These are phyloP conservation scores for Talaromyces liani DNA, from an alignment of 495 filamentous ascomycete genomes.

Conservation along the genomic window DNA sequence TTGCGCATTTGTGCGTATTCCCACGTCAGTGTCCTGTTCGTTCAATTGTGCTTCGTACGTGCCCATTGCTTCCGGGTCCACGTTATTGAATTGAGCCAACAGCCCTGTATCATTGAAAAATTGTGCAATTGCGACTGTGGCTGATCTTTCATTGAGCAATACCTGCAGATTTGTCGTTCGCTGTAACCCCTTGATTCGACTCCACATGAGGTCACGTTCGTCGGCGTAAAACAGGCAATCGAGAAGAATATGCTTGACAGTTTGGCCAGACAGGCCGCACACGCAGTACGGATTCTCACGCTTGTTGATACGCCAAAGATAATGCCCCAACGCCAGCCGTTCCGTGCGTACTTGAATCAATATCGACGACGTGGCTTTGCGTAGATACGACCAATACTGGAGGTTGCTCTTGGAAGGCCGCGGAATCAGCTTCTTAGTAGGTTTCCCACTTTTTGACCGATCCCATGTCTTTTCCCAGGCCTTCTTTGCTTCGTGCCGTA, in stretches of 20 bases:
- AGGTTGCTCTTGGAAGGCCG: neutral
- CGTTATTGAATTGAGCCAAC: conserved; percentile 18
- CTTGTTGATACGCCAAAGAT: conserved; percentile 23
- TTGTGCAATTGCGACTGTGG: conserved; percentile 22
- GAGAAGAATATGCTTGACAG: conserved; percentile 19
- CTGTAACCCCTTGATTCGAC: conserved; percentile 16
- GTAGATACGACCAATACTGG: conserved; percentile 10
- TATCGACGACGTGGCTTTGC: conserved; percentile 20
- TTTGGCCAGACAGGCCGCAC: too few species aligned
- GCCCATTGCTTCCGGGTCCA: neutral
- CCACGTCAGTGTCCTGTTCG: neutral
- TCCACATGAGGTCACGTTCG: neutral
- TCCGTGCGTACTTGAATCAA: conserved; percentile 24
- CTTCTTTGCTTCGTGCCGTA: too few species aligned
- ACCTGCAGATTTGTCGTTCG: conserved; percentile 19
- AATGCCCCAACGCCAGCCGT: conserved; percentile 22
- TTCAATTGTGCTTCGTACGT: neutral
- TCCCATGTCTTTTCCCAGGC: conserved; percentile 4
- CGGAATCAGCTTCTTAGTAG: conserved; percentile 10
- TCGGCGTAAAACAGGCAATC: conserved; percentile 12
- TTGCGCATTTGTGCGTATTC: neutral
- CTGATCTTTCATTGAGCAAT: conserved; percentile 17
- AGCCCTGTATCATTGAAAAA: conserved; percentile 21
- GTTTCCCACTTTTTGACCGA: conserved; percentile 1
- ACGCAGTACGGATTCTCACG: conserved; percentile 17